These are phyloP conservation scores for Stygiomarasmius scandens DNA, from an alignment of 1,284 basidiomycete species.

Conservation along the genomic window DNA sequence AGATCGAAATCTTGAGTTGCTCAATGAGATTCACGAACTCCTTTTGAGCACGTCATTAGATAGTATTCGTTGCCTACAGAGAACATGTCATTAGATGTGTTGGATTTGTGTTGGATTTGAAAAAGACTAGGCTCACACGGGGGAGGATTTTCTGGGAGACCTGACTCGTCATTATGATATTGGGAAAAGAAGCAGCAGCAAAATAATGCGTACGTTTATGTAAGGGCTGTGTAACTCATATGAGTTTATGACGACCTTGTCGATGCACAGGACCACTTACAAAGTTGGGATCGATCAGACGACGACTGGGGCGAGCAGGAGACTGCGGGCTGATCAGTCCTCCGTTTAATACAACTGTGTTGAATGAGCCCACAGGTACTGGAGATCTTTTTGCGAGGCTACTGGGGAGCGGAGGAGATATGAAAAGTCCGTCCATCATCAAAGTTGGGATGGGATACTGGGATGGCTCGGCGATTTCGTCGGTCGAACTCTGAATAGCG, in stretches of 20 bases:
- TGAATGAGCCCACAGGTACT: constrained; percentile 45
- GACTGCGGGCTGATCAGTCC: constrained; percentile 61
- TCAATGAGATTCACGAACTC: constrained; percentile 47
- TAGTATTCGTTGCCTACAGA: constrained; percentile 65
- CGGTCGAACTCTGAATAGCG: constrained; percentile 53
- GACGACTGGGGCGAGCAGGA: constrained; percentile 42
- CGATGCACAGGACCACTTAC: no score
- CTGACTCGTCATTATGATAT: constrained; percentile 20
- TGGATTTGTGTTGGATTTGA: no score
- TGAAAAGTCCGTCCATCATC: constrained; percentile 67
- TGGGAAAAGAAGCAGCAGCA: constrained; percentile 14
- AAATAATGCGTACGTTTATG: constrained; percentile 47
- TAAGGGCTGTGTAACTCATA: constrained; percentile 40
- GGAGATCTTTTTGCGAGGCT: constrained; percentile 40
- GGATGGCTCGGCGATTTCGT: constrained; percentile 38
- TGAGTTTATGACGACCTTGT: no score
- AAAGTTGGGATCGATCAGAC: constrained; percentile 56
- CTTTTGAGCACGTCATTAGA: constrained; percentile 78
- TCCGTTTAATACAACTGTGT: constrained; percentile 44
- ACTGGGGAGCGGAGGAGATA: constrained; percentile 40
- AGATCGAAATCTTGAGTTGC: not conserved
- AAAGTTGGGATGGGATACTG: constrained; percentile 56
- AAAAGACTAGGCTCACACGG: no score
- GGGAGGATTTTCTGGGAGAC: constrained; percentile 61
- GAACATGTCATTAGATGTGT: not conserved